phyloP scores from a whole-genome alignment of 2,329 filamentous ascomycete species.

The Neopestalotiopsis rosae region DNA sequence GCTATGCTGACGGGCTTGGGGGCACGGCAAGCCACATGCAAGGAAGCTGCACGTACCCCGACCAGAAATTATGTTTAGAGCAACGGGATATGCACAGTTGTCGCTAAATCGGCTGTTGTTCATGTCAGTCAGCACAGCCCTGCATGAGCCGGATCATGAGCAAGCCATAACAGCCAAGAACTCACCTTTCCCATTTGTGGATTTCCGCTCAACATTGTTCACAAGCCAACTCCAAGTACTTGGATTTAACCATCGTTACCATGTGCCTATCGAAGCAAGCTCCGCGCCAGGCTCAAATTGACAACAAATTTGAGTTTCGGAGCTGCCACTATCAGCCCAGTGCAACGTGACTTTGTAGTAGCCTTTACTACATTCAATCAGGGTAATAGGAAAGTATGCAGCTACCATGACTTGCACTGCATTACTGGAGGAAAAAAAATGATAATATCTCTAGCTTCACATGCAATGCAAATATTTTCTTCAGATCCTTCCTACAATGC shows the following conservation, averaged over 20 bases:
- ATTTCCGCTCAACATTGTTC: too few species aligned
- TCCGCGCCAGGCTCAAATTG: neutral
- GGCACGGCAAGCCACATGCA: neutral
- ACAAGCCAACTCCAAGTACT: neutral
- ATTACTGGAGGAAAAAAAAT: too few species aligned
- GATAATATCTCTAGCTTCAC: too few species aligned
- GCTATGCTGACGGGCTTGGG: conserved; percentile 10
- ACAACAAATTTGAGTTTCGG: too few species aligned
- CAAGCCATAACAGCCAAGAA: neutral
- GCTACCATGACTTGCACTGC: too few species aligned
- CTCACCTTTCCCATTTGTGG: neutral
- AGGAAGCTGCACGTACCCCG: neutral
- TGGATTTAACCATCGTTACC: neutral
- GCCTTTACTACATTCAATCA: too few species aligned
- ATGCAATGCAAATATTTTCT: too few species aligned
- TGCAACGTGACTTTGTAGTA: too few species aligned
- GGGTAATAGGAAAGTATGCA: too few species aligned
- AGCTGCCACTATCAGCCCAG: too few species aligned
- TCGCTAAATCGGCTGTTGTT: neutral
- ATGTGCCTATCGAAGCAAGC: neutral
- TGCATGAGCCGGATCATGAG: neutral
- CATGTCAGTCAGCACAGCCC: neutral
- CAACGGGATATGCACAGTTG: neutral
- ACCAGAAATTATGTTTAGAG: neutral
- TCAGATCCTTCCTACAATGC: too few species aligned